Conservation (phyloP, 805 yeast species). For the Komagataella phaffii region DNA sequence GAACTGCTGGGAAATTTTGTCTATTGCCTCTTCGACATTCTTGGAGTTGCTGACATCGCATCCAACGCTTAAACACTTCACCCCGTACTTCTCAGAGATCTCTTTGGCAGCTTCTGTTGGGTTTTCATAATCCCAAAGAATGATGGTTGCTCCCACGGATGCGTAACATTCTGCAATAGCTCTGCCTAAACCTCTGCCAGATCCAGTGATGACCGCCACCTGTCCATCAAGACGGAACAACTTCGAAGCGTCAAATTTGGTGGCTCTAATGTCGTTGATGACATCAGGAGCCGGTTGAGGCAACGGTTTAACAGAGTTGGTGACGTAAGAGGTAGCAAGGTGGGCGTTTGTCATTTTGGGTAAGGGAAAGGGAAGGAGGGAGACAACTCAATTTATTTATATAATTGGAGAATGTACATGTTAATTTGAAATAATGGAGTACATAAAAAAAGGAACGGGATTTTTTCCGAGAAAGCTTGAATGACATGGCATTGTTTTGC, state of each 20-base stretch:
- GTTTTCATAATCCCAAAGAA: conserved; percentile 25
- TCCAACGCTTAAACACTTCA: conserved; percentile 8
- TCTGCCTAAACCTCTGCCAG: conserved; percentile 26
- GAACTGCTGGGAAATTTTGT: conserved; percentile 20
- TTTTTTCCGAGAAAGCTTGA: background rate
- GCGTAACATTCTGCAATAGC: conserved; percentile 28
- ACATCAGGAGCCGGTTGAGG: conserved; percentile 44
- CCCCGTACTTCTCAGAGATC: conserved; percentile 25
- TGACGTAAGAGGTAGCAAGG: conserved; percentile 6
- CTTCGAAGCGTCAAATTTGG: conserved; percentile 3
- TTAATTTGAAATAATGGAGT: background rate
- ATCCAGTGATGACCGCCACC: conserved; percentile 29
- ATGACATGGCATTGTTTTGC: background rate
- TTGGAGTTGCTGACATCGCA: conserved; percentile 19
- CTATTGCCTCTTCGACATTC: conserved; percentile 16
- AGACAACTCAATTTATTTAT: background rate
- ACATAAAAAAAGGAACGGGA: background rate
- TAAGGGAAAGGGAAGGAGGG: background rate
- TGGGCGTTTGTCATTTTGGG: background rate
- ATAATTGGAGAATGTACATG: too few species aligned
- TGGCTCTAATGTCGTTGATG: conserved; percentile 10
- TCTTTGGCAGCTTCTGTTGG: conserved; percentile 19
- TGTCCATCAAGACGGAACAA: conserved; percentile 28
- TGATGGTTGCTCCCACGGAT: conserved; percentile 29
- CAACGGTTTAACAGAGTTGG: conserved; percentile 9